These are phyloP conservation scores for Trichoderma sp. DNA, from an alignment of 2,329 filamentous ascomycete genomes.

Conservation along the genomic window DNA sequence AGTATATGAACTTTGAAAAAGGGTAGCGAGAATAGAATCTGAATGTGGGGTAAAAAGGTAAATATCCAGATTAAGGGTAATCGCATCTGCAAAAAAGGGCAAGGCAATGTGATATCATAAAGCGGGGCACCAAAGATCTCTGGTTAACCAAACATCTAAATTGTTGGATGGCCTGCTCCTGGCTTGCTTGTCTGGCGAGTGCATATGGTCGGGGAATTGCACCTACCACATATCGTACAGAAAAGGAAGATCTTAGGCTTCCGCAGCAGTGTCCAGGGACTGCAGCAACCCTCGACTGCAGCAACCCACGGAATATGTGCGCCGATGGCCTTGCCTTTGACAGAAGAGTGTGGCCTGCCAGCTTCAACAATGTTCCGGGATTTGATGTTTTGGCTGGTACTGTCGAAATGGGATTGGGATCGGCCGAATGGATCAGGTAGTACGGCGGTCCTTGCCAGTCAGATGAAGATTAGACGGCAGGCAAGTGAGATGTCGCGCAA, in stretches of 20 bases:
- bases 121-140: background rate
- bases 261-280: background rate
- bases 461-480: background rate
- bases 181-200: background rate
- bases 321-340: background rate
- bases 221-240: conserved; percentile 19
- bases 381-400: background rate
- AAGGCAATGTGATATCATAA: background rate
- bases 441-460: background rate
- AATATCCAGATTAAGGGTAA: background rate
- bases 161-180: background rate
- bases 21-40: background rate
- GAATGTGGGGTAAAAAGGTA: conserved; percentile 8
- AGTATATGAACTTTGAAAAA: background rate
- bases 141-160: background rate
- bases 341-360: background rate
- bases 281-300: background rate
- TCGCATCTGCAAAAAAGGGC: background rate
- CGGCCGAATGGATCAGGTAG: background rate
- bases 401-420: background rate
- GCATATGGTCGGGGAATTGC: background rate
- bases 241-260: background rate
- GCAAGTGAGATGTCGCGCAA: background rate
- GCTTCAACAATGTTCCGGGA: background rate
- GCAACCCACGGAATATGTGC: background rate